Evolutionary conservation across 768 basidiomycete species (phyloP).

Genomic region (Podaxis carcinomalis): DNA sequence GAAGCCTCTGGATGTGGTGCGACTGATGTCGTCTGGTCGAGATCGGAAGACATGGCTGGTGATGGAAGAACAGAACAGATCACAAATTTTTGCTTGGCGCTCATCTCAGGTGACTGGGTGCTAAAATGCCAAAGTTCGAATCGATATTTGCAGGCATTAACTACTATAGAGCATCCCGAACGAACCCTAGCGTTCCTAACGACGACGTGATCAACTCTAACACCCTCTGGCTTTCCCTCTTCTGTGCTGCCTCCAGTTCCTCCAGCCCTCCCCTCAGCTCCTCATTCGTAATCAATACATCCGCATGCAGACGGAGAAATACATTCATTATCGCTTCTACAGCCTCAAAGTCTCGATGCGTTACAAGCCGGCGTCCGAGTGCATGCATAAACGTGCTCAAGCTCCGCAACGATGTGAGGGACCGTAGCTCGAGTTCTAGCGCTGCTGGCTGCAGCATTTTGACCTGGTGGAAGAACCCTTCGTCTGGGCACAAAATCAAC

Average conservation of each 20-base stretch:
- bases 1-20: constrained; percentile 1
- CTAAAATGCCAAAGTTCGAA: neutral
- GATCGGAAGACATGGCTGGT: neutral
- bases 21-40: neutral
- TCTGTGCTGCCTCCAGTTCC: constrained; percentile 59
- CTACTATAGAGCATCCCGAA: constrained; percentile 58
- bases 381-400: constrained; percentile 71
- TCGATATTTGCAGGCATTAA: neutral
- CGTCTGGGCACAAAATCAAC: constrained; percentile 44
- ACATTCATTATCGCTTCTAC: constrained; percentile 85
- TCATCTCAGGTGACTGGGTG: neutral
- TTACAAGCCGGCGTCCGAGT: constrained; percentile 64
- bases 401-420: constrained; percentile 59
- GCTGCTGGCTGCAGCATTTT: constrained; percentile 89
- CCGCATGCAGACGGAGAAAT: constrained; percentile 82
- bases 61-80: neutral
- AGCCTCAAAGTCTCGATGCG: constrained; percentile 91
- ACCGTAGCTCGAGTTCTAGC: constrained; percentile 86
- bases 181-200: constrained; percentile 71
- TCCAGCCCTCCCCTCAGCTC: constrained; percentile 61
- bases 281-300: constrained; percentile 65
- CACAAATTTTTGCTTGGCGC: neutral
- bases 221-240: constrained; percentile 73
- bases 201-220: constrained; percentile 71
- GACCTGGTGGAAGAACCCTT: constrained; percentile 76